Base-by-base conservation (phyloP, 768 basidiomycete genomes). In the Trametes sanguinea region DNA sequence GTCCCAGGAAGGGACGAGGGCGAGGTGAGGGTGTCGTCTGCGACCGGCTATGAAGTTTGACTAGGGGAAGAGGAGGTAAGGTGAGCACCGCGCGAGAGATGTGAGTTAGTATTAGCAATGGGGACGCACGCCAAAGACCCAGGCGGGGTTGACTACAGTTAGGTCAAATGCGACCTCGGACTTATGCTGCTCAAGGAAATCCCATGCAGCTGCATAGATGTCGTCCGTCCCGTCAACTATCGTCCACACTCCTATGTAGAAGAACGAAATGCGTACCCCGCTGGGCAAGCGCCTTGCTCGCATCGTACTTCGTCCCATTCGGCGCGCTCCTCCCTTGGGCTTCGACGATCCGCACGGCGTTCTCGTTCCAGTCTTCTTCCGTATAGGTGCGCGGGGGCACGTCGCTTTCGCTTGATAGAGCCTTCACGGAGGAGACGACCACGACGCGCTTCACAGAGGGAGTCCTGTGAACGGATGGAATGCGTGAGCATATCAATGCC, bases 361-460 rank as follows among this genome's bases (percentile, higher is more conserved):
- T 72, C 9, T 82, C 70, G 64, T 88, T 87, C 90, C 89, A 90
- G 69, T 90, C 79, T 10, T 67, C 65, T 68, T 88, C 85, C 22
- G 72, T 76, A 65, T 80, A 83, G 1, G 73, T 73, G 4, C 56
- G 51, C 22, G 63, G 60, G 0, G 71, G 66, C 0, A 66, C 68
- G 1, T 75, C 63, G 32, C 16, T 67, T 0, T 70, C 27, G 30
- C 80, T 60, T 0, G 54, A 42, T 32, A 85, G 65, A 1, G 83
- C 73, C 7, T 82, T 85, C 42, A 74, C 73, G 1, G 87, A 88
- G 0, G 84, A 84, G 0, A 75, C 77, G 74, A 88, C 85, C 1
- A 86, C 85, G 13, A 86, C 75, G 85, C 89, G 82, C 71, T 85
- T 82, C 62, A 90, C 73, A 4, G 48, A 30, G 30, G 13, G 13